Base-by-base conservation (phyloP, 768 basidiomycete species). In the Porpolomopsis calyptriformis region DNA sequence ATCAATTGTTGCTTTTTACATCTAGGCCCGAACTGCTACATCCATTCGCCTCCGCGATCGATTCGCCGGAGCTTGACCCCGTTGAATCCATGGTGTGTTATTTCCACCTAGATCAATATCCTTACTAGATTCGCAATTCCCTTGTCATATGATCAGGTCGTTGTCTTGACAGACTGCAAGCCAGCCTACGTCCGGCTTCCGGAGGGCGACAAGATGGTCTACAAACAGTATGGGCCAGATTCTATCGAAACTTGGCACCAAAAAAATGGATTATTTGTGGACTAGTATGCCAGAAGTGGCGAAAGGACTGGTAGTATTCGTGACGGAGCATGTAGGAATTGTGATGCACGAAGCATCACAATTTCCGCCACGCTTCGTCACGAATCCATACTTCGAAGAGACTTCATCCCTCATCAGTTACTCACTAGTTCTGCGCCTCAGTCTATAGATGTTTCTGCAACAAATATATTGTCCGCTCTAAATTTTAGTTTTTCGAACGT, bases 1-100 rank as follows among this genome's bases (percentile, higher is more conserved):
- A n/a, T n/a, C n/a, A n/a, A n/a, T n/a, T n/a, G 18, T 16, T 20
- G 18, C 35, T 41, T 4, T 38, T 24, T 24, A 20, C 2, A 8
- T 18, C 16, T 16, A 82, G 80, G 80, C 78, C 80, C 0, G 76
- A 81, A 22, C 54, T 75, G 0, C 63, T 83, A 26, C 81, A 82
- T 46, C 81, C 81, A 2, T 83, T 82, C 50, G 80, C 80, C 7
- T 78, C 78, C 23, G 79, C 71, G 0, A 80, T 82, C 41, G 81
- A 82, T 46, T 68, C 68, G 3, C 79, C 78, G 2, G 66, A 72
- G n/a, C 67, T 82, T 11, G 68, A 71, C 27, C 49, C 54, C 0
- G 77, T 80, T 2, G 63, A 71, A 10, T 66, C 65, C 11, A 58
- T 80, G 70, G 80, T 79, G 41, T 47, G 68, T 55, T 31, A 3